A percentile compares a stretch with the other conserved stretches of the same genome.
These are phyloP conservation scores for Neonectria magnoliae DNA, from an alignment of 2,329 filamentous ascomycete species.

Conservation along the genomic window DNA sequence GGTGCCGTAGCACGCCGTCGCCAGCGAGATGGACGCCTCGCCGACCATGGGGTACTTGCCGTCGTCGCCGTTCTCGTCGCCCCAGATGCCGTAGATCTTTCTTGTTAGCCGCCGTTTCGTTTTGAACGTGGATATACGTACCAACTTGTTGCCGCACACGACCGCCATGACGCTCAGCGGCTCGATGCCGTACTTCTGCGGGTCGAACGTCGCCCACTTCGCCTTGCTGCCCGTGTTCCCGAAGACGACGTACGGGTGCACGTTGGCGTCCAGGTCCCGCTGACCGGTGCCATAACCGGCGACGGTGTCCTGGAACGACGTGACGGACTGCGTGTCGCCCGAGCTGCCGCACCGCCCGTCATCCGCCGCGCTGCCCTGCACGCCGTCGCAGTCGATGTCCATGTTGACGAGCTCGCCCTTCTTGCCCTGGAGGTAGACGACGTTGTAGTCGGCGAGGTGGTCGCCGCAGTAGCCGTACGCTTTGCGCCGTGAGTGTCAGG, in stretches of 20 bases:
- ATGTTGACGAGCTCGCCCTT: conserved; percentile 59
- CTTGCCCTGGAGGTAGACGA: conserved; percentile 60
- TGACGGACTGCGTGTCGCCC: conserved; percentile 56
- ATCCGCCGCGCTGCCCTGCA: conserved; percentile 51
- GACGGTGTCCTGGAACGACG: conserved; percentile 57
- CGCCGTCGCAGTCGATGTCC: conserved; percentile 69
- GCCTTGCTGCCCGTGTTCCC: conserved; percentile 55
- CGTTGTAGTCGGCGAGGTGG: conserved; percentile 50
- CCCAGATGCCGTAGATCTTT: conserved; percentile 68
- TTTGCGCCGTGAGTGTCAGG: too few species aligned
- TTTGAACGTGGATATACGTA: not conserved
- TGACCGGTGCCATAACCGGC: conserved; percentile 48
- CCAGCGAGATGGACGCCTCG: conserved; percentile 67
- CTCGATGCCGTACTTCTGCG: conserved; percentile 54
- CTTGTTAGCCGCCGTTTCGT: not conserved
- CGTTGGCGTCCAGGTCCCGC: conserved; percentile 60
- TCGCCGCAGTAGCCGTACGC: conserved; percentile 60
- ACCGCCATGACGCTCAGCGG: conserved; percentile 65
- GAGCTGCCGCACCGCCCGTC: conserved; percentile 58
- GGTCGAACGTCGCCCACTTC: conserved; percentile 52
- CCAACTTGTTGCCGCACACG: conserved; percentile 61
- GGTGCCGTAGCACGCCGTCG: conserved; percentile 65
- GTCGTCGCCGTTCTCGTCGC: conserved; percentile 68
- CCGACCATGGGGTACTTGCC: conserved; percentile 59
- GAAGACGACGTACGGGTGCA: conserved; percentile 64